Evolutionary conservation across 2,329 filamentous ascomycete species (phyloP).

Genomic region (Endocalyx cinctus): DNA sequence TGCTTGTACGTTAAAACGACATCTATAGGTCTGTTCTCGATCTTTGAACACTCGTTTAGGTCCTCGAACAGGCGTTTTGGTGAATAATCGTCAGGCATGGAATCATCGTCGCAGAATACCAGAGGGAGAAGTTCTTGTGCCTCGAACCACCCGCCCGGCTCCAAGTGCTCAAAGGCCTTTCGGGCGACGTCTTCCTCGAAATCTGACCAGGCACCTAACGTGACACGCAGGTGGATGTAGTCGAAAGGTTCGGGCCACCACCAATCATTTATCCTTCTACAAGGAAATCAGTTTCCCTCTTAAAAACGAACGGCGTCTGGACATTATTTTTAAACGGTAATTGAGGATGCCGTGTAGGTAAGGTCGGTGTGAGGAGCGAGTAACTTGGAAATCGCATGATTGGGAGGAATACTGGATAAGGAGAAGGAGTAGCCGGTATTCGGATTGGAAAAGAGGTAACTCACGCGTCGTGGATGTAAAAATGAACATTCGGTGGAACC

Average conservation of each 20-base stretch:
- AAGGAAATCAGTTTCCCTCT: conserved; percentile 4
- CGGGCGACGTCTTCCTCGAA: conserved; percentile 46
- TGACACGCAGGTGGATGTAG: conserved; percentile 49
- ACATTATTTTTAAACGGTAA: no score
- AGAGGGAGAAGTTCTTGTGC: conserved; percentile 42
- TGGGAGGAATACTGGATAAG: no score
- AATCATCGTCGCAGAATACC: conserved; percentile 41
- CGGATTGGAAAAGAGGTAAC: no score
- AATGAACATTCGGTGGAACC: conserved; percentile 69
- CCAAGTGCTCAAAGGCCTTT: conserved; percentile 44
- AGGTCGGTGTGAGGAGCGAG: no score
- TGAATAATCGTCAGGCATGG: conserved; percentile 32
- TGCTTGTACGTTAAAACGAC: conserved; percentile 30
- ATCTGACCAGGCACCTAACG: conserved; percentile 44
- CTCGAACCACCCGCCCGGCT: conserved; percentile 52
- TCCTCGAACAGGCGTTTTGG: conserved; percentile 37
- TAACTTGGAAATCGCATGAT: no score
- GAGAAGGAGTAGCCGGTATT: no score
- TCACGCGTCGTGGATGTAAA: conserved; percentile 64
- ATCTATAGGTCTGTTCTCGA: conserved; percentile 33
- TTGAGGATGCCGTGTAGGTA: no score
- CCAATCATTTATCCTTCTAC: conserved; percentile 42
- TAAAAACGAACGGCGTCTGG: no score
- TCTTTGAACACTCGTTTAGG: conserved; percentile 33
- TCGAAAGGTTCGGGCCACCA: conserved; percentile 50